Percentiles rank a stretch among this genome's conserved stretches.
Conservation (phyloP, 306 rosid genomes). For the Casuarina glauca region DNA sequence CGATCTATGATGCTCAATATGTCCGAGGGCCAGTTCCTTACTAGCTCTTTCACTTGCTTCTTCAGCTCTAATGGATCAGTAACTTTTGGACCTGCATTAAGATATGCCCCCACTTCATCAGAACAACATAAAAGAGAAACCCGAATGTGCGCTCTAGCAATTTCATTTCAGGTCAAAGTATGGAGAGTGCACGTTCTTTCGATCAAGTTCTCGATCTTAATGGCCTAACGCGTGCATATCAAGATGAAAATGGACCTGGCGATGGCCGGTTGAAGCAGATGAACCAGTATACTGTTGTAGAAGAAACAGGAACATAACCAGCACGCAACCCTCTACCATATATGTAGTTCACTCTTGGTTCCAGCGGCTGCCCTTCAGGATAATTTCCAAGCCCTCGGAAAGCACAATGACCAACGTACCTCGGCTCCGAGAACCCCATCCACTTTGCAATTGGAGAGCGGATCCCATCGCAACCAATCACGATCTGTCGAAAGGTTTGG, state of each 20-base stretch:
- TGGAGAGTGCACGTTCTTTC: not conserved
- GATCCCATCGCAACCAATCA: constrained; percentile 87
- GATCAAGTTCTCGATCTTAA: not conserved
- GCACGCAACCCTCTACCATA: constrained; percentile 85
- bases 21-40: constrained; percentile 61
- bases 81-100: constrained; percentile 59
- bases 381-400: constrained; percentile 74
- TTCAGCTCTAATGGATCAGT: constrained; percentile 52
- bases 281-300: constrained; percentile 90
- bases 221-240: not conserved
- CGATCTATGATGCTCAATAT: constrained; percentile 52
- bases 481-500: constrained; percentile 46
- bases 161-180: not conserved
- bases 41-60: constrained; percentile 65
- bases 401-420: constrained; percentile 69
- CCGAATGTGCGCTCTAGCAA: not conserved
- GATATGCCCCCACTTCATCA: not conserved
- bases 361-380: constrained; percentile 65
- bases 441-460: constrained; percentile 81
- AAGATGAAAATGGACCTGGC: constrained; percentile 52
- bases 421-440: constrained; percentile 84
- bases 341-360: constrained; percentile 60
- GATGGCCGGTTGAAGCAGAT: constrained; percentile 76
- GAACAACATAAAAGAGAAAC: not conserved
- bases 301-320: constrained; percentile 81